Evolutionary conservation across 179 eudicot species (phyloP), one percentile per base, ranked within the genome.

Genomic region (Actinidia polygama): DNA sequence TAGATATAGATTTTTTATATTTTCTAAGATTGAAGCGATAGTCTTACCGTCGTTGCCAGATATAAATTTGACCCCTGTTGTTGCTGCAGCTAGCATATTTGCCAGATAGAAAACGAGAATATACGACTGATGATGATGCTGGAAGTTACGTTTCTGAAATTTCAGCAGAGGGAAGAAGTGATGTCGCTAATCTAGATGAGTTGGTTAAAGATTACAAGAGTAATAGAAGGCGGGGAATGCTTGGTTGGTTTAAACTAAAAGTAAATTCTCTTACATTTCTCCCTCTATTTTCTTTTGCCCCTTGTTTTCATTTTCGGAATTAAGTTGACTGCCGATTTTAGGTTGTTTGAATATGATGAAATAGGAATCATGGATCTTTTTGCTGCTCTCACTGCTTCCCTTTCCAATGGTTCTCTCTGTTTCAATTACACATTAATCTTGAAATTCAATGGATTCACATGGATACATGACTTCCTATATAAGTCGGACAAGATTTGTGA

Each of bases 221-320:
- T 73, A 89, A 83, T 82, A 81, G 85, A 16, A 83, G 84, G 85
- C 79, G 82, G 40, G 91, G 91, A 64, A 83, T 85, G 86, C 88
- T 87, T 75, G 88, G 86, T 50, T 89, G 91, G 91, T 89, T 89
- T 83, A 89, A 87, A 80, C 78, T 89, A 15, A 87, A 85, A 54
- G 91, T 89, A 87, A 77, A 23, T 79, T 61, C 67, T 70, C 62
- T 30, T 58, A 8, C 5, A 19, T 19, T 64, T 23, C 63, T 63
- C 58, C 62, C n/a, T 18, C 70, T 14, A 24, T 50, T 53, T 72
- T 40, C 72, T 59, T 23, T 74, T 74, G 73, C 61, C n/a, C 50
- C 71, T 59, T 77, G 0, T 23, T n/a, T 18, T 58, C 80, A 77
- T 58, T 58, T 75, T 47, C 36, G 26, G 5, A 19, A 19, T 44